Conservation (phyloP, 176 grass and related monocot genomes). For the Triticum monococcum region DNA sequence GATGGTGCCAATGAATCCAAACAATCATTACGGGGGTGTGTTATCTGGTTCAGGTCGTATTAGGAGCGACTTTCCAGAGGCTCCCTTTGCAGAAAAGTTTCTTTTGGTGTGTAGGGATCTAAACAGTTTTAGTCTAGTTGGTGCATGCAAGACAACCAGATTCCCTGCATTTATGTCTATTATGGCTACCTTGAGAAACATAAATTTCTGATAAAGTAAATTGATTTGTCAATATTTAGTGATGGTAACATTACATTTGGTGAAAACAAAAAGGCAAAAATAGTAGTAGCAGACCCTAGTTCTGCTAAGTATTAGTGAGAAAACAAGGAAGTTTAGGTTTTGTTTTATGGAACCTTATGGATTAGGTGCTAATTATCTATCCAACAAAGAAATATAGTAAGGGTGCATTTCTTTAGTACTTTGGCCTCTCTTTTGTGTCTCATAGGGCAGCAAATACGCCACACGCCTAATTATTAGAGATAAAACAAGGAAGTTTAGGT, state of each 20-base stretch:
- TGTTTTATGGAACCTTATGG: constrained; percentile 21
- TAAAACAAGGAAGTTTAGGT: neutral
- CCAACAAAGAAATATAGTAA: constrained; percentile 26
- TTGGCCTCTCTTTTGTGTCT: neutral
- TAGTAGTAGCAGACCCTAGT: neutral
- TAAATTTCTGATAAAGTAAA: neutral
- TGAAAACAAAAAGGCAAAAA: neutral
- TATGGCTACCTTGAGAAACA: constrained; percentile 10
- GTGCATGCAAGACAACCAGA: neutral
- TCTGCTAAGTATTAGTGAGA: constrained; percentile 12
- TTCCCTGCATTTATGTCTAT: neutral
- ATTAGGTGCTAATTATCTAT: constrained; percentile 19
- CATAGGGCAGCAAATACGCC: neutral
- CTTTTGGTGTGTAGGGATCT: constrained; percentile 10
- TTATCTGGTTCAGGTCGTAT: constrained; percentile 27
- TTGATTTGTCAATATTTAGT: neutral
- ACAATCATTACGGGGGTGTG: neutral
- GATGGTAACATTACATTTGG: neutral
- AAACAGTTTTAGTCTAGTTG: constrained; percentile 22
- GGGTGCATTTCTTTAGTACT: neutral
- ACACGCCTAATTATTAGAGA: constrained; percentile 16
- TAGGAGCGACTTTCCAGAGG: neutral
- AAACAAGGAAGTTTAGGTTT: neutral
- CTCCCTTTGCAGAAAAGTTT: constrained; percentile 5
- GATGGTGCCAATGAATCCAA: neutral